Evolutionary conservation across 805 yeast genomes (phyloP).

Genomic region (Metschnikowia chrysomelidarum): DNA sequence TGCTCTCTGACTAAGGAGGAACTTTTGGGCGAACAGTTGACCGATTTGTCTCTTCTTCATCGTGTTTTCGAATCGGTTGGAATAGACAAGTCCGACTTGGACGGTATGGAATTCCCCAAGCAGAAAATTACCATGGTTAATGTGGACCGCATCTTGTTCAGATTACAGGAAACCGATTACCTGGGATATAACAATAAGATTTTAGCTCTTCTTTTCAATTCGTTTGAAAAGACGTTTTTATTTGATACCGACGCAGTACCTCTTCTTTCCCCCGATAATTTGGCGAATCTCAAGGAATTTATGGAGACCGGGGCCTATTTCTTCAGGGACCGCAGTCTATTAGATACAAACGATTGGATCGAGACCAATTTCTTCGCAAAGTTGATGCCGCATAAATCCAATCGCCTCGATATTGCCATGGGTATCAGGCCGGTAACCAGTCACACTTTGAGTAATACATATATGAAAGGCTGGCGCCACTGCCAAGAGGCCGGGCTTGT

Average conservation of each 20-base stretch:
- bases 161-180: constrained; percentile 8
- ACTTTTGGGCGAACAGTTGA: constrained; percentile 20
- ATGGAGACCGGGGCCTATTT: constrained; percentile 28
- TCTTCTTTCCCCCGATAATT: constrained; percentile 13
- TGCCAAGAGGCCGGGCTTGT: constrained; percentile 41
- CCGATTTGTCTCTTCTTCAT: constrained; percentile 10
- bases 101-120: constrained; percentile 24
- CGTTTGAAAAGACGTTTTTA: constrained; percentile 26
- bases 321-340: constrained; percentile 43
- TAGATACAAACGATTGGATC: constrained; percentile 29
- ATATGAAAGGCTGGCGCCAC: constrained; percentile 42
- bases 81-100: constrained; percentile 2
- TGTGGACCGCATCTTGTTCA: constrained; percentile 10
- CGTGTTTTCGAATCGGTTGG: constrained; percentile 8
- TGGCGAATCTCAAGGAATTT: constrained; percentile 31
- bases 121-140: constrained; percentile 17
- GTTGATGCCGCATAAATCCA: constrained; percentile 27
- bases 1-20: constrained; percentile 16
- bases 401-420: constrained; percentile 27
- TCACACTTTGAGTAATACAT: constrained; percentile 31
- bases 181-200: constrained; percentile 37
- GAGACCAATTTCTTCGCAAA: constrained; percentile 36
- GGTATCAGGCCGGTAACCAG: constrained; percentile 30
- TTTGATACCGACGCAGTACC: constrained; percentile 22
- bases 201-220: constrained; percentile 44